Conservation (phyloP, 192 early-diverging fungal species). For the Bifiguratus adelaidae region DNA sequence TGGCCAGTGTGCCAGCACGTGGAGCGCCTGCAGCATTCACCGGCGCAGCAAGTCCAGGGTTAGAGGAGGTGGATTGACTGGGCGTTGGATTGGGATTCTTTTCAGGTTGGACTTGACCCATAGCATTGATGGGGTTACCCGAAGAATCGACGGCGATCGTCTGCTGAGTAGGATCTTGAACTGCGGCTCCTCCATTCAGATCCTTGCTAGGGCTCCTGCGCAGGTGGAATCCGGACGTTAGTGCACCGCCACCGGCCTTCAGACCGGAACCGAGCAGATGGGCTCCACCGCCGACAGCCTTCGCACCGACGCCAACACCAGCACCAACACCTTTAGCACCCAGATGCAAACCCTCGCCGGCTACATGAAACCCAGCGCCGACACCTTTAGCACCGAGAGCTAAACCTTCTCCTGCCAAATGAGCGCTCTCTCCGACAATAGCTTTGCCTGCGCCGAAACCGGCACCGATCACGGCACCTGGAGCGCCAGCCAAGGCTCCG, state of each 20-base stretch:
- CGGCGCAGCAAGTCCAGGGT: not conserved
- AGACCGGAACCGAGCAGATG: not conserved
- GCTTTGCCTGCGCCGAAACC: conserved; percentile 10
- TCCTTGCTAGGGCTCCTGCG: not conserved
- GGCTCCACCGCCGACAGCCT: not conserved
- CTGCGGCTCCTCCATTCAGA: not conserved
- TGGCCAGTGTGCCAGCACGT: conserved; percentile 8
- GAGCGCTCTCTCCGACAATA: conserved; percentile 35
- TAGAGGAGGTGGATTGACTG: not conserved
- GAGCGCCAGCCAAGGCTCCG: conserved; percentile 13
- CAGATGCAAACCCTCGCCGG: too few species aligned
- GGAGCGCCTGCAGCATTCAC: conserved; percentile 1
- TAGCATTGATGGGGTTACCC: not conserved
- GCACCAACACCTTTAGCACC: too few species aligned
- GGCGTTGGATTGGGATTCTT: not conserved
- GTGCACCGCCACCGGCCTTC: not conserved
- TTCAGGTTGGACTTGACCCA: not conserved
- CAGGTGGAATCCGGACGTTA: not conserved
- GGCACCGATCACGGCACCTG: not conserved
- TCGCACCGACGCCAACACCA: not conserved
- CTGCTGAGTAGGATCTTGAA: not conserved
- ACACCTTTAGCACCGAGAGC: not conserved
- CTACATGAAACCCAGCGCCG: not conserved
- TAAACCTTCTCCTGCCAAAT: conserved; percentile 24
- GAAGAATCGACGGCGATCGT: not conserved